These are phyloP conservation scores for Chaetomidium leptoderma DNA, from an alignment of 495 filamentous ascomycete genomes.

Conservation along the genomic window DNA sequence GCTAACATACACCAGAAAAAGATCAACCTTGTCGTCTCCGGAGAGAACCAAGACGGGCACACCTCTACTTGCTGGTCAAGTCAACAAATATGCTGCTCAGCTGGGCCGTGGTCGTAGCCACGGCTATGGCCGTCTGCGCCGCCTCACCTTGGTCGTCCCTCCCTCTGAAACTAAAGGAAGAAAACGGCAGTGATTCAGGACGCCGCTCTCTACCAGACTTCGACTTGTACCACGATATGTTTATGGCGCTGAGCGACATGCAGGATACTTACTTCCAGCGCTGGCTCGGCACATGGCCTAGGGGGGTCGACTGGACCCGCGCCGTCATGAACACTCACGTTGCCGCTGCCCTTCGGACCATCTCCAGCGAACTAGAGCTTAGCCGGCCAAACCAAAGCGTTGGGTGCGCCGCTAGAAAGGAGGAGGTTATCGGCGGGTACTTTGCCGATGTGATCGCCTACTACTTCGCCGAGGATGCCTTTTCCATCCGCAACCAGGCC, in stretches of 20 bases:
- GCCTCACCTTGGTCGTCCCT: slow-evolving; percentile 9
- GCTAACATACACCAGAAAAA: neutral
- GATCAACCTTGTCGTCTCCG: neutral
- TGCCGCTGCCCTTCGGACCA: slow-evolving; percentile 59
- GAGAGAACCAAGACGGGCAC: neutral
- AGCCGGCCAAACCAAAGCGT: slow-evolving; percentile 20
- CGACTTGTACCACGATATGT: slow-evolving; percentile 40
- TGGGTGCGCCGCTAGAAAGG: slow-evolving; percentile 41
- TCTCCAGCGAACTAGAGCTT: slow-evolving; percentile 47
- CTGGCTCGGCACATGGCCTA: slow-evolving; percentile 79
- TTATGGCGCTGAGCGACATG: slow-evolving; percentile 66
- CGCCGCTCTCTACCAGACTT: slow-evolving; percentile 14
- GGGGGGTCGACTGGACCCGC: slow-evolving; percentile 88
- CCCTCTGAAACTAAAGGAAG: neutral
- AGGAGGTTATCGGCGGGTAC: slow-evolving; percentile 78
- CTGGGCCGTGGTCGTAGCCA: slow-evolving; percentile 14
- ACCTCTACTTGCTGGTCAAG: neutral
- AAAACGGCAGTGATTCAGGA: neutral
- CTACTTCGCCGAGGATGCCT: slow-evolving; percentile 83
- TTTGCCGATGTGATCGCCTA: slow-evolving; percentile 70
- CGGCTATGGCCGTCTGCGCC: slow-evolving; percentile 16
- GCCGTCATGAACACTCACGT: slow-evolving; percentile 82
- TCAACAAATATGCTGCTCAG: slow-evolving; percentile 9
- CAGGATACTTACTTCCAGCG: slow-evolving; percentile 72
- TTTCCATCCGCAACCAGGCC: slow-evolving; percentile 70